Conservation (phyloP, 805 yeast genomes). For the Cephaloascus albidus region DNA sequence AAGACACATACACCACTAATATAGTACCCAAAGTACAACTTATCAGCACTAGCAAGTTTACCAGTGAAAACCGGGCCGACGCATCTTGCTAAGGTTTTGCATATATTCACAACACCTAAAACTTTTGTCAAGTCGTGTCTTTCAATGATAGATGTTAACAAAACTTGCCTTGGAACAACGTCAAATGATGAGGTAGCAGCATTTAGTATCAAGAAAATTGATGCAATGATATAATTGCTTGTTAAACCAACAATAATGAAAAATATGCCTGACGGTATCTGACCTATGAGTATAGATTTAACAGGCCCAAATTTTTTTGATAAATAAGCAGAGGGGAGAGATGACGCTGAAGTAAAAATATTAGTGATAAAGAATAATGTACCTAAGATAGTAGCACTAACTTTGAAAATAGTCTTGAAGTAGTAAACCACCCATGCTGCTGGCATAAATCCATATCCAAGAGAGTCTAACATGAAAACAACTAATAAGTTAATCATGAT, state of each 20-base stretch:
- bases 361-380: slow-evolving; percentile 57
- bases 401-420: slow-evolving; percentile 46
- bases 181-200: slow-evolving; percentile 74
- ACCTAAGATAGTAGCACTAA: slow-evolving; percentile 55
- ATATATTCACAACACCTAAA: slow-evolving; percentile 80
- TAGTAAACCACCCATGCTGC: slow-evolving; percentile 84
- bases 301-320: slow-evolving; percentile 71
- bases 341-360: slow-evolving; percentile 54
- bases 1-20: slow-evolving; percentile 44
- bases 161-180: slow-evolving; percentile 82
- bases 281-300: slow-evolving; percentile 62
- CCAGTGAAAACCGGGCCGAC: slow-evolving; percentile 81
- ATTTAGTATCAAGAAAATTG: slow-evolving; percentile 41
- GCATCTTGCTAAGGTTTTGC: slow-evolving; percentile 77
- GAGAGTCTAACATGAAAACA: slow-evolving; percentile 75
- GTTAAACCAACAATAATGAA: slow-evolving; percentile 30
- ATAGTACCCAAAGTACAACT: slow-evolving; percentile 39
- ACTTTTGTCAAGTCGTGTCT: slow-evolving; percentile 61
- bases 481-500: slow-evolving; percentile 39
- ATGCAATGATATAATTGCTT: slow-evolving; percentile 30
- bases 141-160: slow-evolving; percentile 59
- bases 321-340: slow-evolving; percentile 67
- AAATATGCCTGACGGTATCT: slow-evolving; percentile 68
- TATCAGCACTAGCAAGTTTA: slow-evolving; percentile 42
- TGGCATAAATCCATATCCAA: slow-evolving; percentile 86